phyloP scores from a whole-genome alignment of 1,139 yeast genomes.

The Blastobotrys indianensis region DNA sequence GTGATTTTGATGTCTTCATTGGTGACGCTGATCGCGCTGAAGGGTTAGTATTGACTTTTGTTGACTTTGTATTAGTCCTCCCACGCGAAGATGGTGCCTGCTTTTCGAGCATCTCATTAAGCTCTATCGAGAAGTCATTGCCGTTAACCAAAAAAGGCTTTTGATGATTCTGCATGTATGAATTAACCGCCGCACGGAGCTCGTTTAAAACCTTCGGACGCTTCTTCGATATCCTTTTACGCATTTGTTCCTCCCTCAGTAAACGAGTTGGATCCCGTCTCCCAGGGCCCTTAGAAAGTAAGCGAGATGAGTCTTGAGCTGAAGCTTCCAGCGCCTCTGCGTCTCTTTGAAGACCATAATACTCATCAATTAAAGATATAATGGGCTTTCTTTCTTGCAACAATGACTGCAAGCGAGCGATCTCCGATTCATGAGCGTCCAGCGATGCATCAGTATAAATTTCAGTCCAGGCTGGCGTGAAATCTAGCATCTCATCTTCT shows the following conservation, averaged over 20 bases:
- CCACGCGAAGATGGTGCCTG: constrained; percentile 10
- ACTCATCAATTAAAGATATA: constrained; percentile 47
- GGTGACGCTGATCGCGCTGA: constrained; percentile 2
- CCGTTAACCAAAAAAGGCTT: constrained; percentile 32
- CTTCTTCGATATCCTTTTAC: constrained; percentile 59
- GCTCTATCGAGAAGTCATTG: constrained; percentile 22
- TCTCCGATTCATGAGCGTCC: constrained; percentile 58
- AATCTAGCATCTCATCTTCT: constrained; percentile 38
- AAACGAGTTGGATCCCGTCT: constrained; percentile 55
- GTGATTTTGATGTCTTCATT: constrained; percentile 1
- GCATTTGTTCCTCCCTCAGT: constrained; percentile 68
- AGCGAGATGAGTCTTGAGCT: constrained; percentile 72
- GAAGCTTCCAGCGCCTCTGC: constrained; percentile 60
- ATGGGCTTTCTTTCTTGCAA: constrained; percentile 51
- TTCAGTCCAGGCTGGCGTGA: constrained; percentile 37
- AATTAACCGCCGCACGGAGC: constrained; percentile 43
- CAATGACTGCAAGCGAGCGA: constrained; percentile 46
- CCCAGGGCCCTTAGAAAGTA: constrained; percentile 55
- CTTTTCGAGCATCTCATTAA: constrained; percentile 22
- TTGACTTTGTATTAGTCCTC: constrained; percentile 12
- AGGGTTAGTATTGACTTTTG: constrained; percentile 8
- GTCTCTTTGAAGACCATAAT: constrained; percentile 53
- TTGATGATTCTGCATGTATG: constrained; percentile 43
- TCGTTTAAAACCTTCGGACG: constrained; percentile 58
- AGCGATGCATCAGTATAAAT: constrained; percentile 49